Evolutionary conservation across 2,329 filamentous ascomycete genomes (phyloP).

Genomic region (Aspergillus fijiensis): DNA sequence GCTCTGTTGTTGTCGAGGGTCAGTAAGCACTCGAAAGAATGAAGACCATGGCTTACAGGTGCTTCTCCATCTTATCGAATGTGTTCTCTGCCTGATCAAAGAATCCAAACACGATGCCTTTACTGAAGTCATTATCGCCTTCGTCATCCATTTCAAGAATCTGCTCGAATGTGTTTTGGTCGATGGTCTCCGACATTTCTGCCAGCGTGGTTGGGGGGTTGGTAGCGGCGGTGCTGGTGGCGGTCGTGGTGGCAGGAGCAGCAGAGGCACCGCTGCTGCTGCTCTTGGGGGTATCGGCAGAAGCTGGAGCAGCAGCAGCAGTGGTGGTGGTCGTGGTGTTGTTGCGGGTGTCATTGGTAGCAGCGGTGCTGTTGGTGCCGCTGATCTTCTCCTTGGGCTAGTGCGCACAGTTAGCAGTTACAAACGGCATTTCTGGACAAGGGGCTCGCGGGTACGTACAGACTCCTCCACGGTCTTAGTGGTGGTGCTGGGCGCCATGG

Average conservation of each 20-base stretch:
- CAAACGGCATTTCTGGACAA: background rate
- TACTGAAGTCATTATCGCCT: slow-evolving; percentile 83
- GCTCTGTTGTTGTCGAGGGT: slow-evolving; percentile 50
- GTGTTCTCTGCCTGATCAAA: slow-evolving; percentile 88
- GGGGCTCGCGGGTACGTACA: slow-evolving; percentile 18
- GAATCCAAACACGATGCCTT: slow-evolving; percentile 84
- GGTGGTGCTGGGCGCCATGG: slow-evolving; percentile 31
- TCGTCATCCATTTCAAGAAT: slow-evolving; percentile 99
- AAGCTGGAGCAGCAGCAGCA: background rate
- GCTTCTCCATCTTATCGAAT: slow-evolving; percentile 78
- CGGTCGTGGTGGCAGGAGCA: background rate
- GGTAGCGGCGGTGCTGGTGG: slow-evolving; percentile 19
- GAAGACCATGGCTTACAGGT: slow-evolving; percentile 64
- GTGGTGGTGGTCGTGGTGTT: background rate
- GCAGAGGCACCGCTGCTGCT: background rate
- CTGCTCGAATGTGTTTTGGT: slow-evolving; percentile 79
- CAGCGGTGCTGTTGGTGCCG: background rate
- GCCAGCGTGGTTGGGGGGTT: slow-evolving; percentile 43
- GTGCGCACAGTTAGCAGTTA: slow-evolving; percentile 10
- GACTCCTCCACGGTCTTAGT: slow-evolving; percentile 28
- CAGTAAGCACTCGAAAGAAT: background rate
- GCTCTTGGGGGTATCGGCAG: background rate
- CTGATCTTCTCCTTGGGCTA: slow-evolving; percentile 44
- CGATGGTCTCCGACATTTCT: slow-evolving; percentile 74
- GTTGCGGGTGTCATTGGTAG: background rate